Conservation (phyloP, 78 protist species). For the Creolimax fragrantissima region DNA sequence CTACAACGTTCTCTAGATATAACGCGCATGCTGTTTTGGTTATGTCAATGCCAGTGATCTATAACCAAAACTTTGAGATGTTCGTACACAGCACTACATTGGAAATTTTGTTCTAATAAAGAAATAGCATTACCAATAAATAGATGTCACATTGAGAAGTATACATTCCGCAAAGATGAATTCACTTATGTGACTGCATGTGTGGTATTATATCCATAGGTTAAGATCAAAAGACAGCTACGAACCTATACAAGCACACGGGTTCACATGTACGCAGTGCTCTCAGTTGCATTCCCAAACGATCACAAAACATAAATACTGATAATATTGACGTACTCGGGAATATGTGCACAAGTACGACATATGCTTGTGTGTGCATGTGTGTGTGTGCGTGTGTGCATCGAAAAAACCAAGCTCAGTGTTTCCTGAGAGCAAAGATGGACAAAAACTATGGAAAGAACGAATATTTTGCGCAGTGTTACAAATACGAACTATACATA, state of each 20-base stretch:
- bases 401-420: too few species aligned
- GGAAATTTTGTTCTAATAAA: neutral
- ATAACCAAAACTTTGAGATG: too few species aligned
- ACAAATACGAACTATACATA: too few species aligned
- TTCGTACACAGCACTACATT: neutral
- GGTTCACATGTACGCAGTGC: neutral
- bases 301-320: neutral
- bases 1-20: neutral
- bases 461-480: too few species aligned
- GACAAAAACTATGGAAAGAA: too few species aligned
- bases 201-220: neutral
- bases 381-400: neutral
- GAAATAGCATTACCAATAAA: neutral
- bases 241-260: neutral
- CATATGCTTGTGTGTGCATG: neutral
- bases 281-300: neutral
- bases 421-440: too few species aligned
- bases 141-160: neutral
- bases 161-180: neutral
- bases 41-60: too few species aligned
- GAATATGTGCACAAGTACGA: neutral
- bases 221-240: neutral
- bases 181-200: neutral
- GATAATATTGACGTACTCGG: neutral
- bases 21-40: neutral